These are phyloP conservation scores for Rhododendron simsii DNA, from an alignment of 148 eudicot genomes.

Conservation along the genomic window DNA sequence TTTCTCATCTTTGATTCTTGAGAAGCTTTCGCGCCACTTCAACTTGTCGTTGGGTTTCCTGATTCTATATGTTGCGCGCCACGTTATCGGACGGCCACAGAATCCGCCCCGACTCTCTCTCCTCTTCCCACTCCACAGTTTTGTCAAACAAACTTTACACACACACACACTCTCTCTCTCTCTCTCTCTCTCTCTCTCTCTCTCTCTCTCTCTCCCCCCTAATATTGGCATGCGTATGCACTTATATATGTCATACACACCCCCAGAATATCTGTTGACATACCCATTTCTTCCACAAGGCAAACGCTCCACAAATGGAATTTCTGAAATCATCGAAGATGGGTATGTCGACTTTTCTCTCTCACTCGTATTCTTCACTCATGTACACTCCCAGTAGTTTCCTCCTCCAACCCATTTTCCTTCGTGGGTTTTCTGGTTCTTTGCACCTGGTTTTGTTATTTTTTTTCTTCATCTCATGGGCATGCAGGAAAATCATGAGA, in stretches of 20 bases:
- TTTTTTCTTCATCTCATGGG: not conserved
- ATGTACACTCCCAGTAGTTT: not conserved
- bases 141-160: not conserved
- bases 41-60: not conserved
- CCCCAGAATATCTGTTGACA: not conserved
- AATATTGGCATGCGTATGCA: not conserved
- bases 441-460: not conserved
- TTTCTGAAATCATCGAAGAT: not conserved
- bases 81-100: not conserved
- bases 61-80: not conserved
- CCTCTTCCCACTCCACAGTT: not conserved
- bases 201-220: too few species aligned
- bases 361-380: not conserved
- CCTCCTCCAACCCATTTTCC: constrained; percentile 7
- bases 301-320: not conserved
- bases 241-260: too few species aligned
- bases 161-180: too few species aligned
- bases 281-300: not conserved
- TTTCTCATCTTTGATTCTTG: too few species aligned
- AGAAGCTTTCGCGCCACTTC: too few species aligned
- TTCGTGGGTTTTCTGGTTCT: constrained; percentile 12
- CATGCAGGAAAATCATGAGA: not conserved
- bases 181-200: not conserved
- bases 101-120: not conserved
- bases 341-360: not conserved